A percentile compares a stretch with the other conserved stretches of the same genome.
Evolutionary conservation across 306 rosid genomes (phyloP).

Genomic region (Sesbania bispinosa): DNA sequence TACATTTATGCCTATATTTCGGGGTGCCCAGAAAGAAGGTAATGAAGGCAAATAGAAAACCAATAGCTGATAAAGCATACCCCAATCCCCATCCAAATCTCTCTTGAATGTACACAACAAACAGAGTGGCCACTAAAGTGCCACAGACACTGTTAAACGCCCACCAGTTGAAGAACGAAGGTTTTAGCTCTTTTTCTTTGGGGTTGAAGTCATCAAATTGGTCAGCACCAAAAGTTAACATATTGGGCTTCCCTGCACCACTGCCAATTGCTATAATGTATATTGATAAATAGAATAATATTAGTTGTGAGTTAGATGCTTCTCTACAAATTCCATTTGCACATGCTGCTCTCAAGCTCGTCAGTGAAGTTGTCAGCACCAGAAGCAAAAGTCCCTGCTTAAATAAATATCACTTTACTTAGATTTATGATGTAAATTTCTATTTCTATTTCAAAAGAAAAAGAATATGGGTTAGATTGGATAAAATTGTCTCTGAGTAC

Average conservation of each 20-base stretch:
- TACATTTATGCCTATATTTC: slow-evolving; percentile 63
- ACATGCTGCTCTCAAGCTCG: slow-evolving; percentile 48
- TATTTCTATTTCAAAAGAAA: too few species aligned
- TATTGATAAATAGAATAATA: slow-evolving; percentile 53
- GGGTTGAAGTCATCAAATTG: slow-evolving; percentile 70
- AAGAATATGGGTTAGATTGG: too few species aligned
- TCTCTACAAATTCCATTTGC: slow-evolving; percentile 49
- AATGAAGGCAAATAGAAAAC: slow-evolving; percentile 44
- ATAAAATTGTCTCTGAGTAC: too few species aligned
- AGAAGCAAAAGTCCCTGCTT: slow-evolving; percentile 64
- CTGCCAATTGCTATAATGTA: slow-evolving; percentile 71
- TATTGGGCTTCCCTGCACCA: slow-evolving; percentile 70
- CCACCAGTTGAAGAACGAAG: slow-evolving; percentile 88
- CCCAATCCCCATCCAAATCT: slow-evolving; percentile 77
- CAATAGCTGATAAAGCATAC: slow-evolving; percentile 56
- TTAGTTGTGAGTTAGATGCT: slow-evolving; percentile 38
- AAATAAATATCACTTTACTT: too few species aligned
- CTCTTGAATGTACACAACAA: slow-evolving; percentile 74
- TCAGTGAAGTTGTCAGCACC: slow-evolving; percentile 52
- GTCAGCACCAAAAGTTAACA: slow-evolving; percentile 79
- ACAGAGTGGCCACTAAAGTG: slow-evolving; percentile 48
- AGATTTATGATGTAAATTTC: not conserved
- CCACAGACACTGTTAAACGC: slow-evolving; percentile 61
- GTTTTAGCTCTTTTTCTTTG: slow-evolving; percentile 52
- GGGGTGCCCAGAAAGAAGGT: slow-evolving; percentile 60